These are phyloP conservation scores for Kluyveromyces starmeri DNA, from an alignment of 805 yeast species.

Conservation along the genomic window DNA sequence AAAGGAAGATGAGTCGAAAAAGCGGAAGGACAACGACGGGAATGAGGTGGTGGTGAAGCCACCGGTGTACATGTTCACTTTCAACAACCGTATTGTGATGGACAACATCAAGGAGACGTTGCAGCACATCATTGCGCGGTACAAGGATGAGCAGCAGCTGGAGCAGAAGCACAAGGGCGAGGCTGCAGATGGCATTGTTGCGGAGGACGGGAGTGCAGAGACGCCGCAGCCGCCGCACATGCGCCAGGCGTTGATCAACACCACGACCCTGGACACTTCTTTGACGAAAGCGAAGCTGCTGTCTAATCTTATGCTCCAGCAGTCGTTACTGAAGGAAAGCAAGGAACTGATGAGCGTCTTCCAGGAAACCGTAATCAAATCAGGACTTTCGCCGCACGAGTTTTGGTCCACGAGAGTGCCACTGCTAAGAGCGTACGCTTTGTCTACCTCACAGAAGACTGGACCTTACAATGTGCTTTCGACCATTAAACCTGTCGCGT, in stretches of 20 bases:
- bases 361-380: slow-evolving; percentile 77
- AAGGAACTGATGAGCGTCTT: slow-evolving; percentile 63
- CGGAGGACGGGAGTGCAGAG: slow-evolving; percentile 1
- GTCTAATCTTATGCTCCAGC: slow-evolving; percentile 70
- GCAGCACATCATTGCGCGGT: slow-evolving; percentile 61
- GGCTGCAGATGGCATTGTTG: slow-evolving; percentile 8
- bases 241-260: slow-evolving; percentile 29
- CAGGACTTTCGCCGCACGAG: slow-evolving; percentile 67
- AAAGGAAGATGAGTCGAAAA: slow-evolving; percentile 29
- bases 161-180: slow-evolving; percentile 30
- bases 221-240: slow-evolving; percentile 14
- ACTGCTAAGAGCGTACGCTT: slow-evolving; percentile 74
- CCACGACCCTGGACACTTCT: slow-evolving; percentile 34
- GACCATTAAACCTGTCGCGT: slow-evolving; percentile 88
- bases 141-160: slow-evolving; percentile 41
- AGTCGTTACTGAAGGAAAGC: slow-evolving; percentile 62
- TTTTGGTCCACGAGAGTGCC: slow-evolving; percentile 84
- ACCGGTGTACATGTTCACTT: slow-evolving; percentile 42
- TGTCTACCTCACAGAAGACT: slow-evolving; percentile 71
- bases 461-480: slow-evolving; percentile 93
- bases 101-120: slow-evolving; percentile 59
- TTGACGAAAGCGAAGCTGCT: slow-evolving; percentile 52
- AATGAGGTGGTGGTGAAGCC: slow-evolving; percentile 19
- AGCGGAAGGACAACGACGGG: slow-evolving; percentile 24
- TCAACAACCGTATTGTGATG: slow-evolving; percentile 68